Evolutionary conservation across 2,329 filamentous ascomycete species (phyloP).

Genomic region (Fusarium tanahbumbuense): DNA sequence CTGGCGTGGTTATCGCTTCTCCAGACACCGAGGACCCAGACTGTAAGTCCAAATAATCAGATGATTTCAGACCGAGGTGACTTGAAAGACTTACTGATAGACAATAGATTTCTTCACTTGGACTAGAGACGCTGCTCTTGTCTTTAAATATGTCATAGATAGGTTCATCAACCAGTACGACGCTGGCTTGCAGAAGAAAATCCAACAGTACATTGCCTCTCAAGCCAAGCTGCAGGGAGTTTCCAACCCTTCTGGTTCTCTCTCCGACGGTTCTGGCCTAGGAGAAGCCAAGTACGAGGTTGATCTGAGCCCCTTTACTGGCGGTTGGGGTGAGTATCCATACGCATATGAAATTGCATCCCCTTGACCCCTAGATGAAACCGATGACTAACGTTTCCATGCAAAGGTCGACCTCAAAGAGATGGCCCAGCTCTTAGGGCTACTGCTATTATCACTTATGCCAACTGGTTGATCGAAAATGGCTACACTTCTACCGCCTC

Average conservation of each 20-base stretch:
- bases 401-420: conserved; percentile 74
- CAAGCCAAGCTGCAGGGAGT: conserved; percentile 75
- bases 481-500: conserved; percentile 69
- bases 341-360: not conserved
- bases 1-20: conserved; percentile 68
- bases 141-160: conserved; percentile 76
- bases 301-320: conserved; percentile 72
- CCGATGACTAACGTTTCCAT: conserved; percentile 16
- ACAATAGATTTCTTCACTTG: conserved; percentile 78
- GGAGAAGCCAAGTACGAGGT: conserved; percentile 81
- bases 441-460: conserved; percentile 77
- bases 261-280: conserved; percentile 65
- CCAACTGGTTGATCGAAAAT: conserved; percentile 76
- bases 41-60: conserved; percentile 56
- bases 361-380: not conserved
- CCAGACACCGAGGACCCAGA: conserved; percentile 65
- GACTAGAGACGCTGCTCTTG: conserved; percentile 79
- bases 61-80: not conserved
- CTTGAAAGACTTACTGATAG: conserved; percentile 12
- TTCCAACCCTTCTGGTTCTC: conserved; percentile 74
- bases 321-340: conserved; percentile 68
- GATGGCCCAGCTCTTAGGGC: conserved; percentile 84
- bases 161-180: conserved; percentile 71
- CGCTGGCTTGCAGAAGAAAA: conserved; percentile 65
- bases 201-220: conserved; percentile 75